Evolutionary conservation across 164 flowering plant genomes (phyloP), one percentile per base, ranked within the genome.

Genomic region (Vitis rotundifolia): DNA sequence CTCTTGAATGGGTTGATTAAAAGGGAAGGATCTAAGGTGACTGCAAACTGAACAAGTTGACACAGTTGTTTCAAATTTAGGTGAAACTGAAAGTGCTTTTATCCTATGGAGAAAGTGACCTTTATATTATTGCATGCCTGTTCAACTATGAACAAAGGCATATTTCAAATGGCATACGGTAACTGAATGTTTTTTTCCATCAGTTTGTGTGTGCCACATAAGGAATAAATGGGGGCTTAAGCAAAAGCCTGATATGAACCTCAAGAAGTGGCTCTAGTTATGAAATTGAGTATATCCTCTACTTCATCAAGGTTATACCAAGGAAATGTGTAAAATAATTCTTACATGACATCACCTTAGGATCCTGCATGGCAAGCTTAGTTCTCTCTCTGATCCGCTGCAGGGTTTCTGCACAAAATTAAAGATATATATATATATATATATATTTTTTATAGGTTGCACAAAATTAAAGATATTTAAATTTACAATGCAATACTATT

Each of bases 301-400:
- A 61, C 26, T 22, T 16, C 56, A 47, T 12, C 50, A 9, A 22
- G 18, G 54, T 61, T 69, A 68, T 70, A 72, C 9, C 18, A 67
- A 63, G 44, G 22, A 31, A 72, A 68, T n/a, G 57, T 48, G 29
- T 31, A 68, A 79, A 79, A 76, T 29, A 69, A 77, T 76, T 82
- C 87, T 87, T 85, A 88, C 89, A 85, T 82, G 89, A 84, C 91
- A 71, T 90, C 91, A 91, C 96, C 96, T 91, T 86, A 78, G 91
- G 91, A 78, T 86, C 74, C 86, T 86, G 91, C 93, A 91, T 89
- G 60, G 96, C 93, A 75, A 87, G 79, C 79, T 68, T 82, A 61
- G 96, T 91, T 77, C 88, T 85, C 74, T 89, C 97, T 71, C 72
- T 75, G 44, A 94, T 95, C 75, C 82, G 81, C 75, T 68, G 82